Evolutionary conservation across 106 monocot genomes (phyloP).

Genomic region (Allium cepa): DNA sequence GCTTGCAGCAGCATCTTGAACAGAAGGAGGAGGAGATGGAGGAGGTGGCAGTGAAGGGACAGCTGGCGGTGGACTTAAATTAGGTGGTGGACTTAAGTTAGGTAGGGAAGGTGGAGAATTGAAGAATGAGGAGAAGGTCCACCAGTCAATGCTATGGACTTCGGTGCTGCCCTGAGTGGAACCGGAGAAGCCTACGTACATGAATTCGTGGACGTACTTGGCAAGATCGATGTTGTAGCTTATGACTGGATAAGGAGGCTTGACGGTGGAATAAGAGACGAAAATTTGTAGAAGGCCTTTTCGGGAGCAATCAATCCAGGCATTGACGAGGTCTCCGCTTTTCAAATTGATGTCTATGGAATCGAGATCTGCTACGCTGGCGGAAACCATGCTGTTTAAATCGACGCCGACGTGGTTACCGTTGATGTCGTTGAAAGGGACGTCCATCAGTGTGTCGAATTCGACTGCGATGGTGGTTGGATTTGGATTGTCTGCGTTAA

Average conservation of each 20-base stretch:
- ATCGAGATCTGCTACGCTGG: constrained; percentile 59
- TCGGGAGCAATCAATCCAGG: constrained; percentile 70
- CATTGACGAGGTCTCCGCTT: constrained; percentile 66
- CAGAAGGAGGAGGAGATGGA: constrained; percentile 10
- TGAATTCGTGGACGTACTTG: constrained; percentile 34
- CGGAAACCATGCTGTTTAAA: constrained; percentile 62
- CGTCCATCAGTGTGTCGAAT: constrained; percentile 90
- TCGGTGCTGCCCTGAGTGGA: constrained; percentile 97
- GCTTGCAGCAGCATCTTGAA: constrained; percentile 16
- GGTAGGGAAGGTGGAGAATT: neutral
- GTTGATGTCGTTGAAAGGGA: constrained; percentile 71
- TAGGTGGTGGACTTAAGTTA: constrained; percentile 3
- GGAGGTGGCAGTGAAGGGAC: neutral
- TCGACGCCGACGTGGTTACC: constrained; percentile 93
- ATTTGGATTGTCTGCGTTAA: constrained; percentile 12
- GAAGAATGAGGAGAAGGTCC: constrained; percentile 64
- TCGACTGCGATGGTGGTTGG: constrained; percentile 56
- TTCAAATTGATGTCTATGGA: constrained; percentile 47
- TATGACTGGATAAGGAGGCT: constrained; percentile 43
- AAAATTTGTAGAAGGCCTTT: constrained; percentile 38
- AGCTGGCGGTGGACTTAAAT: constrained; percentile 4
- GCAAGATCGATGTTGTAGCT: constrained; percentile 53
- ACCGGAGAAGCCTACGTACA: constrained; percentile 88
- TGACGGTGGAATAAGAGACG: constrained; percentile 63
- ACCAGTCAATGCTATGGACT: constrained; percentile 81